Base-by-base conservation (phyloP, 2,329 filamentous ascomycete species). In the Neofusicoccum kwambonambiense region DNA sequence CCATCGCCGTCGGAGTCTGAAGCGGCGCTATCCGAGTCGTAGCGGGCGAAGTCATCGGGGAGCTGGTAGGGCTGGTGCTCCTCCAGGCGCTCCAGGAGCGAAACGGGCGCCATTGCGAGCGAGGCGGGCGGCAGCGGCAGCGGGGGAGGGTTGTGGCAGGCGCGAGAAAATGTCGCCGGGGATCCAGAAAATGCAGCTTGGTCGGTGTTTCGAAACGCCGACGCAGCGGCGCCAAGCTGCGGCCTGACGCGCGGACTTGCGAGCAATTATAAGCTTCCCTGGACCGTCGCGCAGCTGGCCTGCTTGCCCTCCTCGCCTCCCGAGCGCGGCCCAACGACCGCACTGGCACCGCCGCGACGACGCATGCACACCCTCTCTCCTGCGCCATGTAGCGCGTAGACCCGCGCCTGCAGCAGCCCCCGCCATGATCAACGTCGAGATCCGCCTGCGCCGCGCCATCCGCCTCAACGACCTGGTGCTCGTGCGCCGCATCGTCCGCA, bases 381-480 rank as follows among this genome's bases (percentile, higher is more conserved):
- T 37, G 41, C 56, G 42, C 56, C 56, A 60, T 60, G 56, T 60
- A 60, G 56, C 56, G 42, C 27, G 35, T 5, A 12, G 15, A 19
- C 31, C 42, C 56, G 56, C 56, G n/a, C 56, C 41, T 58, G 49
- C 49, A 52, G 47, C 47, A 27, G 39, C 49, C 19, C 27, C 27
- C 27, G 56, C 50, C 39, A 92, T 88, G 90, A 92, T 94, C 79
- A 89, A 92, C 68, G 86, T 91, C 65, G 86, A 89, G 64, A 86
- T 89, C 75, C 90, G 92, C 71, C 83, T 96, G 50, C 90, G 92
- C 69, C 89, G 92, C 70, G 92, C 93, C 67, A 94, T 97, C 76
- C 85, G 89, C 74, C 84, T 87, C 72, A 88, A 90, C 76, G 90
- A 94, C 75, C 78, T 85, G 76, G 80, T 87, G 64, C 89, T 96